A percentile compares a stretch with the other conserved stretches of the same genome.
These are phyloP conservation scores for Cyclocybe aegerita DNA, from an alignment of 768 basidiomycete genomes.

Conservation along the genomic window DNA sequence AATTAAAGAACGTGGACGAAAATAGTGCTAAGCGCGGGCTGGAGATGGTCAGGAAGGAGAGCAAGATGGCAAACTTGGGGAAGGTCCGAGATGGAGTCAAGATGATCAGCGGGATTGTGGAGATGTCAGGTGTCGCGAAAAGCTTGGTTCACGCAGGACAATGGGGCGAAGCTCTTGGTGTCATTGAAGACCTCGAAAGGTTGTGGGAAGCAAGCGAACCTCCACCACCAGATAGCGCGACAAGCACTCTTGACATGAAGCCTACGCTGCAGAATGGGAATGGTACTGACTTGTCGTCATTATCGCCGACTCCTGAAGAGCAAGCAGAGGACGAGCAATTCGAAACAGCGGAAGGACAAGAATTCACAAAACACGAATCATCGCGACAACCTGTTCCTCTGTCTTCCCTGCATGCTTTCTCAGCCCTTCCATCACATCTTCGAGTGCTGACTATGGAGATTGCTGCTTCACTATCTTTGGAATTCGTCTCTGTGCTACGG, in stretches of 20 bases:
- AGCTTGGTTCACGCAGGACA: conserved; percentile 81
- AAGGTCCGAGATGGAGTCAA: conserved; percentile 61
- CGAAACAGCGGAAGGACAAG: conserved; percentile 4
- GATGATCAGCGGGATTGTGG: conserved; percentile 68
- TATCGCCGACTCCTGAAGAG: conserved; percentile 40
- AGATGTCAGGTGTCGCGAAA: conserved; percentile 72
- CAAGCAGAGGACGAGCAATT: conserved; percentile 17
- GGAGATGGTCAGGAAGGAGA: conserved; percentile 65
- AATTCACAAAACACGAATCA: conserved; percentile 11
- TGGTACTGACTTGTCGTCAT: conserved; percentile 22
- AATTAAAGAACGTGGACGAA: conserved; percentile 76
- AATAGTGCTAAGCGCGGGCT: conserved; percentile 79
- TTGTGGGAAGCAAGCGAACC: conserved; percentile 44
- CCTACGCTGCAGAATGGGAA: conserved; percentile 12
- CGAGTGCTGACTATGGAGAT: conserved; percentile 74
- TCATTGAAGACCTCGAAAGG: conserved; percentile 66
- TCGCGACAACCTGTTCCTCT: conserved; percentile 49
- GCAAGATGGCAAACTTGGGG: conserved; percentile 58
- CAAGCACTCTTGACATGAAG: conserved; percentile 5
- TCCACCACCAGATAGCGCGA: conserved; percentile 2
- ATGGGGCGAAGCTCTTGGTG: conserved; percentile 81
- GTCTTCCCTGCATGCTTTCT: conserved; percentile 68
- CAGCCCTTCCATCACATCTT: conserved; percentile 74
- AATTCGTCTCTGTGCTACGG: conserved; percentile 71
- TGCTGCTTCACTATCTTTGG: conserved; percentile 70